These are phyloP conservation scores for Dendrobium officinale DNA, from an alignment of 106 monocot genomes.

Conservation along the genomic window DNA sequence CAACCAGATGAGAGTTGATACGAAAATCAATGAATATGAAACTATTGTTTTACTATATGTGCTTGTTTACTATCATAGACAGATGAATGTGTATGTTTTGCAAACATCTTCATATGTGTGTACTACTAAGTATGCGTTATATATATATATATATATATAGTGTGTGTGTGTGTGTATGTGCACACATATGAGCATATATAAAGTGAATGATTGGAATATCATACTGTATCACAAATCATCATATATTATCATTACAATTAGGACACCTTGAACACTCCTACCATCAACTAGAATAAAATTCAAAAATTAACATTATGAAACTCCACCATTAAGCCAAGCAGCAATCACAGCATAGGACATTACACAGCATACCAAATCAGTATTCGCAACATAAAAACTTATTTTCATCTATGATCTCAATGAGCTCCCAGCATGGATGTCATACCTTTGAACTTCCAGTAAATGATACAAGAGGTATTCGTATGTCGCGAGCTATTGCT, in stretches of 20 bases:
- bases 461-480: constrained; percentile 87
- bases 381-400: background rate
- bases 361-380: background rate
- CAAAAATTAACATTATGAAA: background rate
- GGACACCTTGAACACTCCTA: background rate
- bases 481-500: constrained; percentile 70
- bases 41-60: no score
- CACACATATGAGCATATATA: no score
- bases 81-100: no score
- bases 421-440: background rate
- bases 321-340: background rate
- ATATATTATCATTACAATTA: no score
- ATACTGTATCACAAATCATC: background rate
- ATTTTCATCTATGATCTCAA: background rate
- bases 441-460: constrained; percentile 88
- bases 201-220: background rate
- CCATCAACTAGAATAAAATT: background rate
- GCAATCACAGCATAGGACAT: no score
- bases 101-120: no score
- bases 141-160: no score
- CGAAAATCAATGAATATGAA: no score
- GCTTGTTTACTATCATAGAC: no score
- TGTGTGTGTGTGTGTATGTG: no score
- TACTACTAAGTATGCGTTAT: no score
- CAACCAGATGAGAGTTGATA: no score